Evolutionary conservation across 108 stramenopile species (phyloP).

Genomic region (Chaetoceros tenuissimus): DNA sequence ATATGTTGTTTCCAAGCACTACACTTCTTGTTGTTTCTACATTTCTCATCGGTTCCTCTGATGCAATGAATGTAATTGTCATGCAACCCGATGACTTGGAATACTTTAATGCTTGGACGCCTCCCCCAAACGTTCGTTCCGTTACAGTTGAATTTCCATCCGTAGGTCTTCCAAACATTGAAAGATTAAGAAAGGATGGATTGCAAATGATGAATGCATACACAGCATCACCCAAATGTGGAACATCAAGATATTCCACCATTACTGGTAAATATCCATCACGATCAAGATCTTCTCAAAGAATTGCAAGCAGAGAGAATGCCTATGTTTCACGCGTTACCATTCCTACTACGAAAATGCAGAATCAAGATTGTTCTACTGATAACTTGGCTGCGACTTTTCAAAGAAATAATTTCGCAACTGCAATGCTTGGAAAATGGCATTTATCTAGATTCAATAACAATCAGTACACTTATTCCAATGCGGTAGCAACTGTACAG

Average conservation of each 20-base stretch:
- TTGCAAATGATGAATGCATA: constrained; percentile 24
- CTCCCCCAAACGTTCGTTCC: constrained; percentile 10
- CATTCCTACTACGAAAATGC: constrained; percentile 30
- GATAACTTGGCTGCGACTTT: constrained; percentile 19
- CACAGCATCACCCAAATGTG: constrained; percentile 22
- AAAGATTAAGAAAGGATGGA: constrained; percentile 11
- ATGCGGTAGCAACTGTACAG: too few relatives aligned
- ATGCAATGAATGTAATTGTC: constrained; percentile 37
- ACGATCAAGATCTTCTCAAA: constrained; percentile 6
- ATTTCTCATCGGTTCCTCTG: too few relatives aligned
- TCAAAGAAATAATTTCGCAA: constrained; percentile 17
- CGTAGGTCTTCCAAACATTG: constrained; percentile 13
- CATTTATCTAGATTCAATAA: constrained; percentile 7
- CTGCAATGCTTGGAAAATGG: constrained; percentile 28
- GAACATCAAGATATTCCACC: constrained; percentile 22
- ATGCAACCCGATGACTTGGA: constrained; percentile 38
- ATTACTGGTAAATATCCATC: constrained; percentile 23
- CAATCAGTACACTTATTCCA: constrained; percentile 4
- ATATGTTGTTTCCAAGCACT: too few relatives aligned
- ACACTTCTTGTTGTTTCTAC: too few relatives aligned
- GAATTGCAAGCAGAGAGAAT: too few relatives aligned
- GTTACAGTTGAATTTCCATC: not conserved
- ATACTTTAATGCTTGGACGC: constrained; percentile 24
- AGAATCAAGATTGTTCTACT: constrained; percentile 16
- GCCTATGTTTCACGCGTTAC: constrained; percentile 4